These are phyloP conservation scores for Cladophialophora chaetospira DNA, from an alignment of 2,329 filamentous ascomycete genomes.

Conservation along the genomic window DNA sequence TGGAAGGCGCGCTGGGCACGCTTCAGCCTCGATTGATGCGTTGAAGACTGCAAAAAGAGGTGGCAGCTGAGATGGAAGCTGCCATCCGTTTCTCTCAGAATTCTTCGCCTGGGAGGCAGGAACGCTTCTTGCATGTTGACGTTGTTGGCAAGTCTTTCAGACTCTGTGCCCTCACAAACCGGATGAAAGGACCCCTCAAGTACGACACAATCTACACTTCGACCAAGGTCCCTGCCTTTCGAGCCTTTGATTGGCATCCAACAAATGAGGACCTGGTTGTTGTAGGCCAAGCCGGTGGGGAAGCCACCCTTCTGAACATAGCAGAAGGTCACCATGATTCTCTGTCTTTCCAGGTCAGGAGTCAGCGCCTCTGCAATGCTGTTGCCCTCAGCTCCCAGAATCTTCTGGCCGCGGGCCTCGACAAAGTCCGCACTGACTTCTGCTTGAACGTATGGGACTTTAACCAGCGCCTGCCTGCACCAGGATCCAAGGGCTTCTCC, in stretches of 20 bases:
- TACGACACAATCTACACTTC: slow-evolving; percentile 58
- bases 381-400: slow-evolving; percentile 61
- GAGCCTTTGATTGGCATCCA: slow-evolving; percentile 67
- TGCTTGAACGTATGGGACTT: slow-evolving; percentile 68
- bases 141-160: slow-evolving; percentile 61
- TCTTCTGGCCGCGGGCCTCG: slow-evolving; percentile 62
- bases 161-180: slow-evolving; percentile 54
- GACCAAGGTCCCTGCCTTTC: slow-evolving; percentile 61
- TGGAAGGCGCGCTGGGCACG: no score
- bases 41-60: no score
- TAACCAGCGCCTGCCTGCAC: slow-evolving; percentile 47
- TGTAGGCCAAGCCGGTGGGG: slow-evolving; percentile 63
- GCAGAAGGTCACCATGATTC: slow-evolving; percentile 51
- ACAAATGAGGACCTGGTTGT: slow-evolving; percentile 60
- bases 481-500: slow-evolving; percentile 34
- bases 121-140: slow-evolving; percentile 64
- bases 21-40: no score
- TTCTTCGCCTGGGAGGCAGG: slow-evolving; percentile 51
- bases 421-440: slow-evolving; percentile 65
- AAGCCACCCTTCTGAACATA: slow-evolving; percentile 60
- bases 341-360: slow-evolving; percentile 59
- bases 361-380: slow-evolving; percentile 66
- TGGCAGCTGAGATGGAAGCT: slow-evolving; percentile 60
- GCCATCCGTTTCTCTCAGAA: slow-evolving; percentile 66
- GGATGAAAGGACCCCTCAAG: slow-evolving; percentile 43